Percentiles rank a stretch among this genome's conserved stretches.
Conservation (phyloP, 257 asterid species). For the Capsicum baccatum region DNA sequence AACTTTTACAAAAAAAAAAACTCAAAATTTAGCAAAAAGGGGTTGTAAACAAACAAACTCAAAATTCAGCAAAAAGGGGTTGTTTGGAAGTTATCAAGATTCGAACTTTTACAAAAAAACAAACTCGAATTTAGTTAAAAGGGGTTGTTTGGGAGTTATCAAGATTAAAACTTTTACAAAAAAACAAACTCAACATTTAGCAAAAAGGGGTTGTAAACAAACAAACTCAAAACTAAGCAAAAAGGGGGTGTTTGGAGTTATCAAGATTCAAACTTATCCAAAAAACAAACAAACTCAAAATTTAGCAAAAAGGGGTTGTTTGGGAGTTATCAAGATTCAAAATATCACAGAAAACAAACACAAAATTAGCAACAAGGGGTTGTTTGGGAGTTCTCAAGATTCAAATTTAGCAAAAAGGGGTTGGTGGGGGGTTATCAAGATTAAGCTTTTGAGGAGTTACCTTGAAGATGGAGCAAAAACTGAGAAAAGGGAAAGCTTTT, state of each 20-base stretch:
- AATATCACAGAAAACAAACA: background rate
- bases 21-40: background rate
- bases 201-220: background rate
- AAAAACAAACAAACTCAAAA: background rate
- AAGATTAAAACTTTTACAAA: background rate
- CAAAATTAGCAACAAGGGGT: background rate
- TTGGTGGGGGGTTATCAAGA: background rate
- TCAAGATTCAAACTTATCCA: background rate
- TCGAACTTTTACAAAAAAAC: background rate
- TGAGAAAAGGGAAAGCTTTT: background rate
- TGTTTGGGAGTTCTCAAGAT: background rate
- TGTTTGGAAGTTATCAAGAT: background rate
- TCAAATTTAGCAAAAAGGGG: background rate
- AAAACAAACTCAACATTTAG: background rate
- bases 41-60: too few relatives aligned
- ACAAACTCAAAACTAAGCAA: background rate
- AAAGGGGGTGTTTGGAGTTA: background rate
- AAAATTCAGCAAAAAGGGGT: background rate
- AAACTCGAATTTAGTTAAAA: background rate
- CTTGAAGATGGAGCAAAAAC: background rate
- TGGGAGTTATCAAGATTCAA: background rate
- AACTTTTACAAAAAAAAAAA: too few relatives aligned
- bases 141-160: background rate
- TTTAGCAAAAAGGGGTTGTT: background rate
- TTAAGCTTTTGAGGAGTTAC: background rate